Evolutionary conservation across 495 filamentous ascomycete genomes (phyloP).

Genomic region (Podospora pseudoanserina): DNA sequence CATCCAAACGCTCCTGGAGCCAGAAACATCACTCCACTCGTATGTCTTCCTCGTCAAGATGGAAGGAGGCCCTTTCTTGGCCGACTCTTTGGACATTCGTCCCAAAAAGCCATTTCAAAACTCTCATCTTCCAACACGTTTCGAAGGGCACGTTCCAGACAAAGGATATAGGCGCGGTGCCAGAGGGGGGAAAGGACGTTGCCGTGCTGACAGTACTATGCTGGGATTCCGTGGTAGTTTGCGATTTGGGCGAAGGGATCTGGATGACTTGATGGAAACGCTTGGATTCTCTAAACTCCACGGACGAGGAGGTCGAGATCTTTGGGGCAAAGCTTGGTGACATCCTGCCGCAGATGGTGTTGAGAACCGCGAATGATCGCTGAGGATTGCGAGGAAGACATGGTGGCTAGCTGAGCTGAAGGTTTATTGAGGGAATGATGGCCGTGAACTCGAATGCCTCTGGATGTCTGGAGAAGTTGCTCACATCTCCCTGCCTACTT

Average conservation of each 20-base stretch:
- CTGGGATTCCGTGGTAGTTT: conserved; percentile 30
- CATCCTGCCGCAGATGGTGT: neutral
- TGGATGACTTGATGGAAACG: conserved; percentile 8
- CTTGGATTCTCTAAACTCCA: conserved; percentile 17
- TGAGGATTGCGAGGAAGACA: too few relatives aligned
- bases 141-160: conserved; percentile 6
- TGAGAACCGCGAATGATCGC: too few relatives aligned
- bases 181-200: conserved; percentile 44
- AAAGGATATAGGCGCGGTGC: conserved; percentile 33
- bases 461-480: too few relatives aligned
- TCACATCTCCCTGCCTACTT: too few relatives aligned
- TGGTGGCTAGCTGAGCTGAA: too few relatives aligned
- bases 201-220: conserved; percentile 34
- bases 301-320: conserved; percentile 18
- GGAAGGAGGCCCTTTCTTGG: conserved; percentile 10
- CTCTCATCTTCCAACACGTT: conserved; percentile 12
- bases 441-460: too few relatives aligned
- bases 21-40: conserved; percentile 7
- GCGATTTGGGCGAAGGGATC: conserved; percentile 30
- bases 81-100: neutral
- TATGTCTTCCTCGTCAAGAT: conserved; percentile 15
- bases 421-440: too few relatives aligned
- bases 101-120: conserved; percentile 29
- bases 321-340: neutral
- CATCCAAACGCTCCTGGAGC: neutral